phyloP scores from a whole-genome alignment of 2,329 filamentous ascomycete species.

The Stachybotrys chartarum region DNA sequence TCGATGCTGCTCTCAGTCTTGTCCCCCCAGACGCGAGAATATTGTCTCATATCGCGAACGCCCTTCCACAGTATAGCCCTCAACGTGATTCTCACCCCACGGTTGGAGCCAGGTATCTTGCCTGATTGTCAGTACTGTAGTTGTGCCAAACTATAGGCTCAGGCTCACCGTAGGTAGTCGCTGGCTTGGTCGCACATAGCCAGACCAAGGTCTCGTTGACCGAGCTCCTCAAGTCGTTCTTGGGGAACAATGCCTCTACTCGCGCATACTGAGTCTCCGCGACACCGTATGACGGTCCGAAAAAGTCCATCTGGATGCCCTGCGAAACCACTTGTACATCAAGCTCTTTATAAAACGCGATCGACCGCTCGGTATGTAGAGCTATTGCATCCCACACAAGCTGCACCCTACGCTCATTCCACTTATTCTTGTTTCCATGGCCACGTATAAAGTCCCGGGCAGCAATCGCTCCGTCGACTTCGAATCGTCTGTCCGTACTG shows the following conservation, averaged over 20 bases:
- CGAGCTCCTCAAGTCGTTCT: conserved; percentile 20
- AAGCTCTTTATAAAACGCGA: conserved; percentile 33
- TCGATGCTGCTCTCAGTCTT: background rate
- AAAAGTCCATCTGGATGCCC: background rate
- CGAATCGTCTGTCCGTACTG: conserved; percentile 35
- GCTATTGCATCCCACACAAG: conserved; percentile 18
- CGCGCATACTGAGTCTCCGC: conserved; percentile 22
- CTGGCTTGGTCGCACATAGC: conserved; percentile 32
- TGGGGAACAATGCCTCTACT: conserved; percentile 26
- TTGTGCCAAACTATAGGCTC: background rate
- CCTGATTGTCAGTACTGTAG: background rate
- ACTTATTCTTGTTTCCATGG: conserved; percentile 15
- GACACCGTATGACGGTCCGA: conserved; percentile 12
- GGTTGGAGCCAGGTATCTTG: conserved; percentile 10
- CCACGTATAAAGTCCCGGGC: conserved; percentile 29
- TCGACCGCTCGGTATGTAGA: conserved; percentile 30
- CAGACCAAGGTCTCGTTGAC: conserved; percentile 29
- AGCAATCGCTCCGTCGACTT: conserved; percentile 40
- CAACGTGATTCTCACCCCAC: conserved; percentile 6
- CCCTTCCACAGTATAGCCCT: background rate
- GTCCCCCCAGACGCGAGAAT: background rate
- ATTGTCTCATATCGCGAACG: background rate
- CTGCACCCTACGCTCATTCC: conserved; percentile 33
- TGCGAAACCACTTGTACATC: conserved; percentile 22
- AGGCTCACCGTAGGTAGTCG: conserved; percentile 23